Percentiles rank a stretch among this genome's conserved stretches.
Conservation (phyloP, 75 land plant genomes). For the Larix kaempferi region DNA sequence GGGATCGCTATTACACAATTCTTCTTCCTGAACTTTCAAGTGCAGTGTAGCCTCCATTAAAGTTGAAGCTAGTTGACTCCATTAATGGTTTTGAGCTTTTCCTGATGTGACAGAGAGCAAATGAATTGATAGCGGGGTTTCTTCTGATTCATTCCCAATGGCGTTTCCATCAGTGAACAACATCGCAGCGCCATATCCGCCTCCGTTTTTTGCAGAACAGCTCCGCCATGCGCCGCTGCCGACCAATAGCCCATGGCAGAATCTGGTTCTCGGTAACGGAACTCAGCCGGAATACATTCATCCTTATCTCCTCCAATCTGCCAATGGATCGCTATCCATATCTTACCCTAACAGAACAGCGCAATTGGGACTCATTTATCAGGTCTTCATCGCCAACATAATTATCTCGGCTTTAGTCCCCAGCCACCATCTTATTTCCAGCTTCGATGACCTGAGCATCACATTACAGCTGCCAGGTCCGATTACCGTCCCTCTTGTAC, state of each 20-base stretch:
- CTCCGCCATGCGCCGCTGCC: slow-evolving; percentile 68
- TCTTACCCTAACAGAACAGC: slow-evolving; percentile 51
- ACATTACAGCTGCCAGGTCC: slow-evolving; percentile 14
- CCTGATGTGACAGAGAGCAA: too few species aligned
- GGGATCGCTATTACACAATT: too few species aligned
- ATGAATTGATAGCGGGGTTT: too few species aligned
- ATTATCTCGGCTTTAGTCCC: slow-evolving; percentile 6
- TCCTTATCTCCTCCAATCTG: slow-evolving; percentile 70
- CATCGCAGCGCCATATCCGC: slow-evolving; percentile 64
- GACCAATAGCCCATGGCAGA: slow-evolving; percentile 85
- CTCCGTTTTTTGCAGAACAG: slow-evolving; percentile 39
- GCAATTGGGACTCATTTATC: slow-evolving; percentile 43
- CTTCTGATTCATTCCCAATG: too few species aligned
- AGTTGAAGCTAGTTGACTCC: too few species aligned
- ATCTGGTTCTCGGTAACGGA: slow-evolving; percentile 75
- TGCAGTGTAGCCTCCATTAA: too few species aligned
- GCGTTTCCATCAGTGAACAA: slow-evolving; percentile 49
- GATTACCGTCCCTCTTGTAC: slow-evolving; percentile 57
- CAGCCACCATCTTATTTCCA: slow-evolving; percentile 13
- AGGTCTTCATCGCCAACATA: slow-evolving; percentile 51
- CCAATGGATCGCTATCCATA: slow-evolving; percentile 47
- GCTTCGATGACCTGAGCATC: slow-evolving; percentile 32
- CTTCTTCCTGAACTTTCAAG: too few species aligned
- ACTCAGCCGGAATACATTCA: slow-evolving; percentile 81
- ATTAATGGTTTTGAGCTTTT: too few species aligned